Evolutionary conservation across 768 basidiomycete genomes (phyloP), one percentile per base, ranked within the genome.

Genomic region (Galerina marginata): DNA sequence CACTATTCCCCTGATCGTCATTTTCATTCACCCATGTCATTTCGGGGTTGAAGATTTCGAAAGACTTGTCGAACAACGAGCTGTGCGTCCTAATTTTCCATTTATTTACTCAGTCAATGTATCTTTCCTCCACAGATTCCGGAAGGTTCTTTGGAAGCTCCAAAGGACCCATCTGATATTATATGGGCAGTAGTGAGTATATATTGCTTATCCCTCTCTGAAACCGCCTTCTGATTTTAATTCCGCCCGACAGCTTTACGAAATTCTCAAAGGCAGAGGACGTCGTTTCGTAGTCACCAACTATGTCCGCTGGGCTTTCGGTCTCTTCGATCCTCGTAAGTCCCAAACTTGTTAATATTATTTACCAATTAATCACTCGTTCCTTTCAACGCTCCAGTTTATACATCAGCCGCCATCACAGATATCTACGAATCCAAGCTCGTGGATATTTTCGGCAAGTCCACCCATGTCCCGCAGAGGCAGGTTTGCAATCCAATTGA

Each of bases 151-250:
- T 56, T 72, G 7, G 62, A 69, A 20, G 62, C 26, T 11, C 50
- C 62, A 3, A 47, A 55, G 14, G 56, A 48, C 10, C 55, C 66
- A 33, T 45, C 64, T 14, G 59, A 71, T 40, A 65, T 65, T 10
- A 52, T 72, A 6, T 72, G 70, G 71, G 70, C 71, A 33, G 63
- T 72, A 33, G 71, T 71, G 39, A 58, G 69, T 58, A 42, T n/a
- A 25, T 37, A 14, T 25, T 14, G 20, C 20, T 20, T 20, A n/a
- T 4, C 16, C n/a, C 11, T 11, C 40, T 46, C n/a, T 26, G 37
- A 23, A 39, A 36, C 11, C 37, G 29, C 29, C 4, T 20, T 36
- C 26, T 26, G 37, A 33, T 33, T 15, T 36, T 47, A 2, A n/a
- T 55, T 25, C 6, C 36, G n/a, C 12, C 44, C 6, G 15, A 15